Evolutionary conservation across 352 stramenopile genomes (phyloP).

Genomic region (Pythium periplocum): DNA sequence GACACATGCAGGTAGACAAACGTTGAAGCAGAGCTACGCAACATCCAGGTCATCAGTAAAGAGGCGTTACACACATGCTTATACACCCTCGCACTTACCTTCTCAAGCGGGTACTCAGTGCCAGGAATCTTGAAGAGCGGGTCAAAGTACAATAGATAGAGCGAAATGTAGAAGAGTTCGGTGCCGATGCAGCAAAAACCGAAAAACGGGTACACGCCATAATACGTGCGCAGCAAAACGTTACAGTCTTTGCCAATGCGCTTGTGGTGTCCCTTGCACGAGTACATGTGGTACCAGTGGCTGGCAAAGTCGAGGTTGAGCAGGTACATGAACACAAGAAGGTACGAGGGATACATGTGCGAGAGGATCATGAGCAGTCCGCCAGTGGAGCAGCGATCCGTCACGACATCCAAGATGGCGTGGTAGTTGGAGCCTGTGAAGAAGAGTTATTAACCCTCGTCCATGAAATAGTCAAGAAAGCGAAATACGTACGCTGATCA

Average conservation of each 20-base stretch:
- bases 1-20: constrained; percentile 86
- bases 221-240: constrained; percentile 93
- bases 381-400: too few relatives aligned
- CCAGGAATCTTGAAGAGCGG: constrained; percentile 51
- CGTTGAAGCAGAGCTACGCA: constrained; percentile 73
- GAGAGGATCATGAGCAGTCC: constrained; percentile 38
- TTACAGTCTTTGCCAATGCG: constrained; percentile 87
- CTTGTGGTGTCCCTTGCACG: constrained; percentile 94
- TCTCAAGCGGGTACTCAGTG: constrained; percentile 45
- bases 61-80: not conserved
- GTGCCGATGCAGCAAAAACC: constrained; percentile 90
- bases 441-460: too few relatives aligned
- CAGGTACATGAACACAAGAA: constrained; percentile 82
- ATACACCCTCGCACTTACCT: constrained; percentile 22
- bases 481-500: too few relatives aligned
- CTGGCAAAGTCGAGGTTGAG: constrained; percentile 95
- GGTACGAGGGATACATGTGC: constrained; percentile 85
- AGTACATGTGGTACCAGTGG: constrained; percentile 99
- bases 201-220: constrained; percentile 90
- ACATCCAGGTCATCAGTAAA: constrained; percentile 4
- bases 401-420: too few relatives aligned
- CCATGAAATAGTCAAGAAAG: too few relatives aligned
- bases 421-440: too few relatives aligned
- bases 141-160: constrained; percentile 87
- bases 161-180: constrained; percentile 89